Conservation (phyloP, 345 rosid species). For the Murraya koenigii region DNA sequence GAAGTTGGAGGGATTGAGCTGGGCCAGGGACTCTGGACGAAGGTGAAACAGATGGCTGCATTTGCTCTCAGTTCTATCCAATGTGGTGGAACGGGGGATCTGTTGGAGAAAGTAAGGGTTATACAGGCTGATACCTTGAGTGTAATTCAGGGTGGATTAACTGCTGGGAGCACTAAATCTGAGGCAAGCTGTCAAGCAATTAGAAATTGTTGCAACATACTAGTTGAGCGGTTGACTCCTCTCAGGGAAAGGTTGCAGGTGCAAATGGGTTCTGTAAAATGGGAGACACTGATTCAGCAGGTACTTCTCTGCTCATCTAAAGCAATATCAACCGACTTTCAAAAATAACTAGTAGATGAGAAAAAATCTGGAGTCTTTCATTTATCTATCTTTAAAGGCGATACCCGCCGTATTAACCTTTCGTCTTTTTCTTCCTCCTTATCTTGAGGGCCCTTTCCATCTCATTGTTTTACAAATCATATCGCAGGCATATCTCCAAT, state of each 20-base stretch:
- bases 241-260: slow-evolving; percentile 44
- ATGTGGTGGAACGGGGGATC: slow-evolving; percentile 39
- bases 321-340: not conserved
- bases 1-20: slow-evolving; percentile 93
- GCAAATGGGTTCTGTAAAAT: slow-evolving; percentile 49
- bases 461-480: not conserved
- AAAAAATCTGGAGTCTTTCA: too few species aligned
- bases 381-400: too few species aligned
- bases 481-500: slow-evolving; percentile 63
- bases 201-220: slow-evolving; percentile 60
- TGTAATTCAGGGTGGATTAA: slow-evolving; percentile 73
- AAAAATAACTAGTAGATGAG: too few species aligned
- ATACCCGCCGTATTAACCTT: not conserved
- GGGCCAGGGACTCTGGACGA: slow-evolving; percentile 98
- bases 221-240: slow-evolving; percentile 64
- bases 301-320: slow-evolving; percentile 28
- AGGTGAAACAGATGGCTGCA: slow-evolving; percentile 90
- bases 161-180: slow-evolving; percentile 87
- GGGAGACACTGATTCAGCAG: slow-evolving; percentile 73
- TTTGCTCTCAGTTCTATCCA: slow-evolving; percentile 69
- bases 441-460: not conserved
- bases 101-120: slow-evolving; percentile 66
- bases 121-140: slow-evolving; percentile 72
- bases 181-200: slow-evolving; percentile 85
- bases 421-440: too few species aligned